phyloP scores from a whole-genome alignment of 768 basidiomycete species.

The Russula dissimulans region DNA sequence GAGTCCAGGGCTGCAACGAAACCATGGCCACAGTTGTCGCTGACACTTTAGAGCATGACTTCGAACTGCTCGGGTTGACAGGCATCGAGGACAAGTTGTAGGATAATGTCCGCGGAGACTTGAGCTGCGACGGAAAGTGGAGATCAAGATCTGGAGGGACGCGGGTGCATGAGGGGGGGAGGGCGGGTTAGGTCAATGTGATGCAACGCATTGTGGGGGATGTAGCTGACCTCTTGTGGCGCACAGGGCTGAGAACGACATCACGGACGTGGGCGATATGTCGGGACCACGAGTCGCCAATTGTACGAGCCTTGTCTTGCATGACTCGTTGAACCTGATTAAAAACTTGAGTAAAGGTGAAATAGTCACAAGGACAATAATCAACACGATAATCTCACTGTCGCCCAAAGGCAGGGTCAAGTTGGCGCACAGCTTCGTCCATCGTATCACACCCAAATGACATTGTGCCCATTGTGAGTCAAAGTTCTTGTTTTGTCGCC shows the following conservation, averaged over 20 bases:
- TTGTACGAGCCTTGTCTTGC: slow-evolving; percentile 54
- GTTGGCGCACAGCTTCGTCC: slow-evolving; percentile 85
- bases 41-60: too few species aligned
- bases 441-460: slow-evolving; percentile 49
- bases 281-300: slow-evolving; percentile 82
- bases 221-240: slow-evolving; percentile 67
- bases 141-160: slow-evolving; percentile 48
- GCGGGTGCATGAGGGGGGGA: slow-evolving; percentile 25
- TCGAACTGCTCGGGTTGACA: too few species aligned
- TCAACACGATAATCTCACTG: slow-evolving; percentile 32
- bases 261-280: not conserved
- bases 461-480: slow-evolving; percentile 88
- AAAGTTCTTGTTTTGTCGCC: slow-evolving; percentile 98
- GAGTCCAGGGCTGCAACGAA: slow-evolving; percentile 70
- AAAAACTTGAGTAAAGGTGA: not conserved
- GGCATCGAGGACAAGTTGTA: slow-evolving; percentile 83
- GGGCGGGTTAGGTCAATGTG: slow-evolving; percentile 14
- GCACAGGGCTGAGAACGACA: slow-evolving; percentile 19
- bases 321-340: slow-evolving; percentile 27
- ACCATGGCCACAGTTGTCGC: slow-evolving; percentile 65
- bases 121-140: slow-evolving; percentile 88
- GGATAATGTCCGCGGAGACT: slow-evolving; percentile 93
- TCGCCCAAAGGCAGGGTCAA: slow-evolving; percentile 64
- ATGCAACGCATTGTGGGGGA: slow-evolving; percentile 9
- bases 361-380: slow-evolving; percentile 18